Conservation (phyloP, 1,284 basidiomycete species). For the Boletus mariae region DNA sequence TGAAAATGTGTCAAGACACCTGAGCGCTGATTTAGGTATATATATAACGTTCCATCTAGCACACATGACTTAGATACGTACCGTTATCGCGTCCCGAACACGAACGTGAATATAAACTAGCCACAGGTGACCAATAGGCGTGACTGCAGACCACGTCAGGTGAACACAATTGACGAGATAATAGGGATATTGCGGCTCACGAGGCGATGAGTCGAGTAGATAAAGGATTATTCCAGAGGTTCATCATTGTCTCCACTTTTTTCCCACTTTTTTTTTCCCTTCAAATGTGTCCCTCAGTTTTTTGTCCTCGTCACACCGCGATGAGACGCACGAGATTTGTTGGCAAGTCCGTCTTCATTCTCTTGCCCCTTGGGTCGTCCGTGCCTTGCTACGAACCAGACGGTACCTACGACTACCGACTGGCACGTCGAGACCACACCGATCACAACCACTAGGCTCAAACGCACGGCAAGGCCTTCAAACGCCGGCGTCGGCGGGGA, state of each 20-base stretch:
- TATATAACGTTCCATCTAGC: too few species aligned
- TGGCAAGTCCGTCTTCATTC: too few species aligned
- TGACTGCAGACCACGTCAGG: slow-evolving; percentile 14
- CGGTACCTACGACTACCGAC: too few species aligned
- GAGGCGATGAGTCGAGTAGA: slow-evolving; percentile 14
- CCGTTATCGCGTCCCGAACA: too few species aligned
- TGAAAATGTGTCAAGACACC: background rate
- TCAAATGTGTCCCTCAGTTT: too few species aligned
- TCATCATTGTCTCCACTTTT: background rate
- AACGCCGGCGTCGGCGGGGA: background rate
- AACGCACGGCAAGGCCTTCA: background rate
- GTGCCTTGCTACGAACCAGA: too few species aligned
- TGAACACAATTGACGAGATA: slow-evolving; percentile 12
- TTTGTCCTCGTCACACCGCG: too few species aligned
- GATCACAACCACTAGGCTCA: background rate
- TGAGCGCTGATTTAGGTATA: too few species aligned
- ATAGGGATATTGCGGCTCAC: slow-evolving; percentile 1
- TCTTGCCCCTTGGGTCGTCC: too few species aligned
- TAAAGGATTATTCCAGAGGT: slow-evolving; percentile 9
- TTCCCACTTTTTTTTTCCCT: background rate
- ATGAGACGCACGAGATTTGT: too few species aligned
- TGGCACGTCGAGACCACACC: background rate
- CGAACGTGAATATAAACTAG: background rate
- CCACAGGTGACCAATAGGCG: slow-evolving; percentile 13
- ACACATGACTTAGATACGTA: too few species aligned